These are phyloP conservation scores for Vigna trinervia DNA, from an alignment of 306 rosid species.

Conservation along the genomic window DNA sequence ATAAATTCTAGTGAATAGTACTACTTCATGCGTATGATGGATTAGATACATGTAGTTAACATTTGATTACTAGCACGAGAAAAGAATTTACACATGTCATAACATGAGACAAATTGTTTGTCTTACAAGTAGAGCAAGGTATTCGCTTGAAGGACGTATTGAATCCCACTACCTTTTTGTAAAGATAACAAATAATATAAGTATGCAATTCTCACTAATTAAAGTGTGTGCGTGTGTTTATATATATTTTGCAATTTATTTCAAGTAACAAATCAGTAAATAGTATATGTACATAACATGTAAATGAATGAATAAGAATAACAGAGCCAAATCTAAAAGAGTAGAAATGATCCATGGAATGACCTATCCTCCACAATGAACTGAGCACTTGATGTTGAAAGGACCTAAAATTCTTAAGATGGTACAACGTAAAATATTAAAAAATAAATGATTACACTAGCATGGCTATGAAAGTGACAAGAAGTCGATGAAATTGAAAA, in stretches of 20 bases:
- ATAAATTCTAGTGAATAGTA: background rate
- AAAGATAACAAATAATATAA: slow-evolving; percentile 17
- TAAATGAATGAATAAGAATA: slow-evolving; percentile 30
- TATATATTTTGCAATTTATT: slow-evolving; percentile 23
- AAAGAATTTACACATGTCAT: background rate
- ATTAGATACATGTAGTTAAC: background rate
- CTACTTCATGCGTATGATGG: too few species aligned
- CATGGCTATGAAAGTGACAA: slow-evolving; percentile 33
- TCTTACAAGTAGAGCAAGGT: background rate
- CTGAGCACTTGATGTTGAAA: slow-evolving; percentile 15
- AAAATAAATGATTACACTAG: slow-evolving; percentile 31
- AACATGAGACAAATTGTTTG: background rate
- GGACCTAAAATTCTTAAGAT: slow-evolving; percentile 11
- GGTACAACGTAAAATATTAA: slow-evolving; percentile 23
- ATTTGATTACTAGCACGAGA: background rate
- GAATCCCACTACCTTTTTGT: background rate
- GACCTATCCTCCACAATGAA: slow-evolving; percentile 37
- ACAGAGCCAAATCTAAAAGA: background rate
- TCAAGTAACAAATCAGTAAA: slow-evolving; percentile 22
- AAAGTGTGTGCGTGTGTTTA: background rate
- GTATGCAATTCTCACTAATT: slow-evolving; percentile 4
- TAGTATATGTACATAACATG: slow-evolving; percentile 38
- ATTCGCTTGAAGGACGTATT: background rate
- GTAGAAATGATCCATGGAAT: slow-evolving; percentile 16
- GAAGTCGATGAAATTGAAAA: background rate